Percentiles rank a stretch among this genome's conserved stretches.
Conservation (phyloP, 768 basidiomycete species). For the Podaxis pistillaris region DNA sequence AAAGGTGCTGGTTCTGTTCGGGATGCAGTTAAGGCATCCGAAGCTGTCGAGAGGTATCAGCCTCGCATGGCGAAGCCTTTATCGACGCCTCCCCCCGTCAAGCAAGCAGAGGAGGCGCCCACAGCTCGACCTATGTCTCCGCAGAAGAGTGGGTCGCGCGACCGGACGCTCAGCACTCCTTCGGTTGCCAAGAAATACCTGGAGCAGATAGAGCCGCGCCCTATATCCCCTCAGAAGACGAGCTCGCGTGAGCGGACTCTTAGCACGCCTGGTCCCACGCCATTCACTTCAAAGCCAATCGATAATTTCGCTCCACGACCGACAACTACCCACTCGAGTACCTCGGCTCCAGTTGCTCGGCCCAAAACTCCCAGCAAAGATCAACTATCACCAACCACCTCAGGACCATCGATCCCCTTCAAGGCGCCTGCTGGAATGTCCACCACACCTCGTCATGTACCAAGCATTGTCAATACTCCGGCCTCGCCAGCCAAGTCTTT, state of each 20-base stretch:
- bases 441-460: slow-evolving; percentile 26
- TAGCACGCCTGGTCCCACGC: slow-evolving; percentile 39
- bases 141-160: slow-evolving; percentile 14
- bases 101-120: background rate
- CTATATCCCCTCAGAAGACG: slow-evolving; percentile 36
- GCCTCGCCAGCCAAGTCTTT: slow-evolving; percentile 32
- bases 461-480: slow-evolving; percentile 17
- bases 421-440: slow-evolving; percentile 15
- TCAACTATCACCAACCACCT: slow-evolving; percentile 10
- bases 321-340: background rate
- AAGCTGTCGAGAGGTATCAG: slow-evolving; percentile 17
- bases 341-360: background rate
- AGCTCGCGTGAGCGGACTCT: slow-evolving; percentile 48
- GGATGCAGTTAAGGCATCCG: slow-evolving; percentile 14
- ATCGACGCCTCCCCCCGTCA: slow-evolving; percentile 4
- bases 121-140: slow-evolving; percentile 15
- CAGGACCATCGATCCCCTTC: slow-evolving; percentile 17
- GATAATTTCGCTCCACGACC: background rate
- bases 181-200: slow-evolving; percentile 20
- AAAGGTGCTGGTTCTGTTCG: slow-evolving; percentile 14
- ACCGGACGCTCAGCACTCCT: slow-evolving; percentile 9
- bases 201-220: slow-evolving; percentile 37
- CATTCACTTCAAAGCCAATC: slow-evolving; percentile 7
- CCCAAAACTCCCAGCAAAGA: background rate
- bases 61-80: slow-evolving; percentile 14